Percentiles rank a stretch among this genome's conserved stretches.
Evolutionary conservation across 2,329 filamentous ascomycete genomes (phyloP).

Genomic region (Stemphylium vesicarium): DNA sequence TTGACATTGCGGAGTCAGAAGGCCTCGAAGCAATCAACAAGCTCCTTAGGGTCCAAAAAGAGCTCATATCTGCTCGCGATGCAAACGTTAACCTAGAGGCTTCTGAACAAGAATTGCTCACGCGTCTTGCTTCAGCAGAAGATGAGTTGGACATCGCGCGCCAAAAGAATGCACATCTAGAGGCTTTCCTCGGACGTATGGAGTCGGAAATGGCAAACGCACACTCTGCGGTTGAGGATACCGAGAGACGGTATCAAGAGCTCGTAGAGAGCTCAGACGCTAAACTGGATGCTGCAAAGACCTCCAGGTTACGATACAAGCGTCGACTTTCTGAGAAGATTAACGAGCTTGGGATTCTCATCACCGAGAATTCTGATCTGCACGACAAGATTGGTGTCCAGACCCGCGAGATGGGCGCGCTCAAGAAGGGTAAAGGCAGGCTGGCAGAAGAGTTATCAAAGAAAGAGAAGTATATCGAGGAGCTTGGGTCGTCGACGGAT

Average conservation of each 20-base stretch:
- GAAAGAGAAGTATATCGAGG: constrained; percentile 37
- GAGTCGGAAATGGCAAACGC: constrained; percentile 40
- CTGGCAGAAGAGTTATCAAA: constrained; percentile 32
- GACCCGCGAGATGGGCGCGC: constrained; percentile 28
- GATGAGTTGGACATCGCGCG: constrained; percentile 38
- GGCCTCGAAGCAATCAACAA: constrained; percentile 22
- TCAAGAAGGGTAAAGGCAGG: constrained; percentile 31
- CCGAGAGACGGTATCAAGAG: constrained; percentile 34
- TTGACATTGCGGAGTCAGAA: constrained; percentile 33
- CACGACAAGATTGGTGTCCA: constrained; percentile 36
- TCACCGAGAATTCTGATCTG: constrained; percentile 37
- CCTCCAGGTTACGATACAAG: constrained; percentile 41
- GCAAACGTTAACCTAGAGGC: constrained; percentile 35
- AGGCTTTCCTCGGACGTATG: constrained; percentile 40
- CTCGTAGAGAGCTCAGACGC: constrained; percentile 39
- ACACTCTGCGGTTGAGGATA: constrained; percentile 40
- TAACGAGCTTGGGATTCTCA: constrained; percentile 38
- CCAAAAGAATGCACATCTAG: constrained; percentile 40
- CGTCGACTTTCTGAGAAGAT: constrained; percentile 33
- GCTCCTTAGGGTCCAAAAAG: constrained; percentile 34
- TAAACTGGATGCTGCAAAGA: constrained; percentile 36
- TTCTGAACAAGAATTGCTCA: constrained; percentile 38
- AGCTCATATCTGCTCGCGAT: constrained; percentile 34
- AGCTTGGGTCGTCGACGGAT: constrained; percentile 31
- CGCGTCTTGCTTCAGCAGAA: constrained; percentile 40